Percentiles rank a stretch among this genome's conserved stretches.
Conservation (phyloP, 306 rosid species). For the Potentilla sterilis region DNA sequence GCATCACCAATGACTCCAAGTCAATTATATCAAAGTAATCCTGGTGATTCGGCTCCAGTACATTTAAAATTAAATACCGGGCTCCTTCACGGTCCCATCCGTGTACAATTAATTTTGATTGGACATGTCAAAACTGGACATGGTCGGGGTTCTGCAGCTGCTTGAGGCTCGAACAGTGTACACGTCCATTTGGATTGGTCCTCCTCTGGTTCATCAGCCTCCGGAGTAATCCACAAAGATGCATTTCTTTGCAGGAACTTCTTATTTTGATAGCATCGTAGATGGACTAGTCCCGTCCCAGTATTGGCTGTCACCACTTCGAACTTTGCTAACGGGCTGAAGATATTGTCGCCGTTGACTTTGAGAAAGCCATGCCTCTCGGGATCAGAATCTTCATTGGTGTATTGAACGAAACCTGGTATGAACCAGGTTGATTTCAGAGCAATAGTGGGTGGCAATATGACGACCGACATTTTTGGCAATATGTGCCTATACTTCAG, state of each 20-base stretch:
- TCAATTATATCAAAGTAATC: background rate
- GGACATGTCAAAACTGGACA: background rate
- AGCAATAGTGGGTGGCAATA: background rate
- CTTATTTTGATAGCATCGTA: background rate
- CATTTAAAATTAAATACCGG: too few species aligned
- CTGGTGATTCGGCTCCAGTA: too few species aligned
- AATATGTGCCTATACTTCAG: too few species aligned
- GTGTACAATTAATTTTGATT: too few species aligned
- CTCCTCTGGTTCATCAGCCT: background rate
- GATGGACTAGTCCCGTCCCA: background rate
- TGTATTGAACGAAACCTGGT: background rate
- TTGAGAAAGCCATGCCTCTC: background rate
- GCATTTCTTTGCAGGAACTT: background rate
- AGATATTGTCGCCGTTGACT: background rate
- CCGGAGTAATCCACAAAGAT: background rate
- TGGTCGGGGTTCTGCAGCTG: background rate
- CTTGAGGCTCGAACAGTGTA: background rate
- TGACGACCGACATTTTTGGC: background rate
- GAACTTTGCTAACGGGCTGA: background rate
- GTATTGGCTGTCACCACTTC: background rate
- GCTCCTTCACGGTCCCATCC: too few species aligned
- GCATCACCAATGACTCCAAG: background rate
- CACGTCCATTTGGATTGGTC: background rate
- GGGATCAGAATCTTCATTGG: background rate
- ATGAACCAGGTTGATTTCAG: background rate